These are phyloP conservation scores for Sugiyamaella grinbergsii DNA, from an alignment of 1,139 yeast species.

Conservation along the genomic window DNA sequence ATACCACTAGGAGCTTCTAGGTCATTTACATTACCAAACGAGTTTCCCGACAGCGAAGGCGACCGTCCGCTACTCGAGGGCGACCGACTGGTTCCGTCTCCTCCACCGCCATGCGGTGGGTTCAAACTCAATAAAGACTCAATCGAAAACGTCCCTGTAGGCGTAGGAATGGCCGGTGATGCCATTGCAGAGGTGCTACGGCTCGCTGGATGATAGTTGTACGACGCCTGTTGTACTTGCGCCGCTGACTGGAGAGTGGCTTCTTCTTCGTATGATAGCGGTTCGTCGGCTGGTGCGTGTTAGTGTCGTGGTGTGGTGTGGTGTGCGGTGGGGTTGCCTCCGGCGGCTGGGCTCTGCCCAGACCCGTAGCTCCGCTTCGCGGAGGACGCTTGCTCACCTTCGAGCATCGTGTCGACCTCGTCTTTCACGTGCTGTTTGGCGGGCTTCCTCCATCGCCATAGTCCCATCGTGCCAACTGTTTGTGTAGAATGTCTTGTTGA, in stretches of 20 bases:
- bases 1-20: not conserved
- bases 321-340: slow-evolving; percentile 1
- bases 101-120: slow-evolving; percentile 11
- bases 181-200: slow-evolving; percentile 17
- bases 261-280: slow-evolving; percentile 33
- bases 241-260: slow-evolving; percentile 31
- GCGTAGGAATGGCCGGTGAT: slow-evolving; percentile 23
- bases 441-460: slow-evolving; percentile 18
- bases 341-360: too few relatives aligned
- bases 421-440: slow-evolving; percentile 18
- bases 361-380: too few relatives aligned
- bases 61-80: slow-evolving; percentile 5
- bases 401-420: slow-evolving; percentile 17
- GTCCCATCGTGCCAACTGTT: slow-evolving; percentile 8
- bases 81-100: slow-evolving; percentile 14
- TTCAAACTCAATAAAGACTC: slow-evolving; percentile 23
- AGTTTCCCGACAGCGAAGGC: slow-evolving; percentile 5
- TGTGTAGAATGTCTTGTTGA: not conserved
- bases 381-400: slow-evolving; percentile 13
- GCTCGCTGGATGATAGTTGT: slow-evolving; percentile 25
- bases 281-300: slow-evolving; percentile 26
- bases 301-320: not conserved
- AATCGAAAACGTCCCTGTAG: slow-evolving; percentile 27
- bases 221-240: slow-evolving; percentile 26
- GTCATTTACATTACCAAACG: slow-evolving; percentile 1